Percentiles rank a stretch among this genome's conserved stretches.
These are phyloP conservation scores for Aegilops speltoides DNA, from an alignment of 176 grass and related monocot genomes.

Conservation along the genomic window DNA sequence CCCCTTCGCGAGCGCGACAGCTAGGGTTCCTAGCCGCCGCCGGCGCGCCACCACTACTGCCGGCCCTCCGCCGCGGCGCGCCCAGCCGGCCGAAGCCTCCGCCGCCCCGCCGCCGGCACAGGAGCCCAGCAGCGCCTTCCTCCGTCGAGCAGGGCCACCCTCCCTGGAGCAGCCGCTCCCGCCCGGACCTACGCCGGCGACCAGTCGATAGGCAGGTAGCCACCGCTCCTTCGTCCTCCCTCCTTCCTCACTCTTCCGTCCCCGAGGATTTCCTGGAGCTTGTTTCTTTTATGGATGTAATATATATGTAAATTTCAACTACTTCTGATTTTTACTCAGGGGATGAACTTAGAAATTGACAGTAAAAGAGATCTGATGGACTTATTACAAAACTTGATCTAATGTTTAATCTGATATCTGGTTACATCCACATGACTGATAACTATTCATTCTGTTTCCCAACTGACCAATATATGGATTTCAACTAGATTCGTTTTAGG, in stretches of 20 bases:
- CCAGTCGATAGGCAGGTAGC: neutral
- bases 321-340: too few relatives aligned
- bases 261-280: neutral
- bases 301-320: neutral
- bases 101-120: neutral
- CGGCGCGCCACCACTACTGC: too few relatives aligned
- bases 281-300: neutral
- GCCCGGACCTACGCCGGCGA: neutral
- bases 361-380: too few relatives aligned
- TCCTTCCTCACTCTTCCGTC: neutral
- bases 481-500: neutral
- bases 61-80: too few relatives aligned
- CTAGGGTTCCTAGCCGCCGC: neutral
- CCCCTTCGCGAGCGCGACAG: neutral
- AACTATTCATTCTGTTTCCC: neutral
- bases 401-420: neutral
- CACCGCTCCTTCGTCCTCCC: neutral
- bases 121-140: neutral
- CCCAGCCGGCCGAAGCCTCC: neutral
- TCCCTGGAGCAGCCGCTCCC: too few relatives aligned
- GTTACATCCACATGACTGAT: neutral
- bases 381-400: too few relatives aligned
- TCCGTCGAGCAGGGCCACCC: neutral
- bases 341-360: too few relatives aligned
- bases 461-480: slow-evolving; percentile 1